Evolutionary conservation across 164 flowering plant genomes (phyloP).

Genomic region (Saururus chinensis): DNA sequence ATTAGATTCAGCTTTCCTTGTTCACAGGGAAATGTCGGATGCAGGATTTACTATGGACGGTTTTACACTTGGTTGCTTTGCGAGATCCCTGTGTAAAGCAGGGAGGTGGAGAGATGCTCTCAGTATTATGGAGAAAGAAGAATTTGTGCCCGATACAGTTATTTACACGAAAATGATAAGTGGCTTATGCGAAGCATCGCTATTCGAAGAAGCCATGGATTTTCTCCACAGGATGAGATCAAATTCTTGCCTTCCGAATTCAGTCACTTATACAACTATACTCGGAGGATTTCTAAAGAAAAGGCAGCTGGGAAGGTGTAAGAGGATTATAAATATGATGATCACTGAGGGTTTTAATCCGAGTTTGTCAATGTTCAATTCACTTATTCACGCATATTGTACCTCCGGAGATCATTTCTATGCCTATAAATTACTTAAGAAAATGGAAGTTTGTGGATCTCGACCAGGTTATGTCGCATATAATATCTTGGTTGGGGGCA

Average conservation of each 20-base stretch:
- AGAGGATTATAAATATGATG: conserved; percentile 83
- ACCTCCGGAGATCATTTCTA: conserved; percentile 49
- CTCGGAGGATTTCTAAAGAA: conserved; percentile 60
- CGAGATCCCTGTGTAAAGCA: conserved; percentile 49
- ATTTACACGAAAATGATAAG: conserved; percentile 73
- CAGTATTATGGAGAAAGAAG: conserved; percentile 58
- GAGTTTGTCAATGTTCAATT: conserved; percentile 47
- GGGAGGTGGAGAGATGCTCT: conserved; percentile 78
- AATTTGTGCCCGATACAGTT: conserved; percentile 47
- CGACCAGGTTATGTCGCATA: conserved; percentile 74
- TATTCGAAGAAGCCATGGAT: conserved; percentile 86
- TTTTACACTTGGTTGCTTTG: conserved; percentile 49
- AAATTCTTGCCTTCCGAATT: conserved; percentile 71
- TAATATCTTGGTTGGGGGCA: conserved; percentile 76
- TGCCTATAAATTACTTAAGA: conserved; percentile 73
- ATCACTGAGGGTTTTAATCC: conserved; percentile 85
- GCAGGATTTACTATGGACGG: conserved; percentile 49
- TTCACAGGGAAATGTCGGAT: conserved; percentile 59
- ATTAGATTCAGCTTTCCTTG: conserved; percentile 53
- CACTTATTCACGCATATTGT: conserved; percentile 78
- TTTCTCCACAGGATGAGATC: conserved; percentile 65
- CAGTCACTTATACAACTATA: conserved; percentile 59
- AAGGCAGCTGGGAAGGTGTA: conserved; percentile 68
- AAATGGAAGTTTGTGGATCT: conserved; percentile 53
- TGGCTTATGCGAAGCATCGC: conserved; percentile 88